Conservation (phyloP, 768 basidiomycete genomes). For the Podaxis sp. region DNA sequence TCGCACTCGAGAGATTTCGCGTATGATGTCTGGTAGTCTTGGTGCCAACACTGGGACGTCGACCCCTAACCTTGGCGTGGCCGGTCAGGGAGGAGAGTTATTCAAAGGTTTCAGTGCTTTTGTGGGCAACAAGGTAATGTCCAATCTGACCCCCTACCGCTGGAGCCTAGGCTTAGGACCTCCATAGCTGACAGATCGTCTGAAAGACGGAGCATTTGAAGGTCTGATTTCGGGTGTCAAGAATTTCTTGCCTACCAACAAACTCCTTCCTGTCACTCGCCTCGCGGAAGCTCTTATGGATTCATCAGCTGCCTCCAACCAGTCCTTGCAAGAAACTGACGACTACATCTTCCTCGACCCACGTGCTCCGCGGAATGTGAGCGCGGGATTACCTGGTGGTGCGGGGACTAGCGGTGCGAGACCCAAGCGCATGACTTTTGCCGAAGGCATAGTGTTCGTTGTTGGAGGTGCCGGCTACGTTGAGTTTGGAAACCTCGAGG, state of each 20-base stretch:
- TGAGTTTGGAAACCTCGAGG: conserved; percentile 94
- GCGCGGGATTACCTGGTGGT: conserved; percentile 54
- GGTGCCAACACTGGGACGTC: conserved; percentile 24
- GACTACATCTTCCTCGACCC: conserved; percentile 96
- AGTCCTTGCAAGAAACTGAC: conserved; percentile 94
- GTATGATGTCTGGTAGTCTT: conserved; percentile 75
- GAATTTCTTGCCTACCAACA: conserved; percentile 94
- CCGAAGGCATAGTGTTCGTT: conserved; percentile 88
- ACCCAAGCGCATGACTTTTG: conserved; percentile 70
- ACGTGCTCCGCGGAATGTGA: conserved; percentile 63
- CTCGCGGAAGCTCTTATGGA: conserved; percentile 98
- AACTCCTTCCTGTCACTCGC: conserved; percentile 89
- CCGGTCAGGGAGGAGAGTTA: conserved; percentile 78
- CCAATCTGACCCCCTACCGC: not conserved
- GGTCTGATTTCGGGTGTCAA: conserved; percentile 97
- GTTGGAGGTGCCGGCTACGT: conserved; percentile 98
- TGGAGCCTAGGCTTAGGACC: not conserved
- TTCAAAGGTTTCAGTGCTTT: conserved; percentile 89
- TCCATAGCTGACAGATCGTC: conserved; percentile 80
- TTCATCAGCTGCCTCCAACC: conserved; percentile 88
- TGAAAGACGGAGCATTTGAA: conserved; percentile 96
- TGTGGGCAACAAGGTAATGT: conserved; percentile 79
- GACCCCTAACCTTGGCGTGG: conserved; percentile 63
- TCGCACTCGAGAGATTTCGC: conserved; percentile 84
- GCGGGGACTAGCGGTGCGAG: conserved; percentile 43